phyloP scores from a whole-genome alignment of 768 basidiomycete genomes.

The Lanmaoa rubissima region DNA sequence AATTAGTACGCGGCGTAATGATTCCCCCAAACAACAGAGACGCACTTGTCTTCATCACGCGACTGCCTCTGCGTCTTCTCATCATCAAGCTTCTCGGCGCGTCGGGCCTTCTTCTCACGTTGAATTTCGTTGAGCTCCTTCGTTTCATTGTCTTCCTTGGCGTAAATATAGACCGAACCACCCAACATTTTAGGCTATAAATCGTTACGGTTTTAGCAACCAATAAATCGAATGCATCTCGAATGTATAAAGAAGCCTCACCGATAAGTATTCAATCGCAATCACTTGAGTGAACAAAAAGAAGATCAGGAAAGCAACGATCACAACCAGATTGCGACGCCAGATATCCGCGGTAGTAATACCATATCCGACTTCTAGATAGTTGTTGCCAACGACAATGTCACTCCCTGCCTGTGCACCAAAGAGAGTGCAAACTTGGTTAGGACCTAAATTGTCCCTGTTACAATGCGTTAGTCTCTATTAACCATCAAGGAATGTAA shows the following conservation, averaged over 20 bases:
- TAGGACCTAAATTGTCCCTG: slow-evolving; percentile 52
- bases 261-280: slow-evolving; percentile 63
- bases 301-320: slow-evolving; percentile 65
- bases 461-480: slow-evolving; percentile 13
- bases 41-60: slow-evolving; percentile 16
- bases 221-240: background rate
- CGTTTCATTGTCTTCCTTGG: slow-evolving; percentile 54
- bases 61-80: slow-evolving; percentile 22
- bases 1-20: slow-evolving; percentile 1
- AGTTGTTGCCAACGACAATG: slow-evolving; percentile 55
- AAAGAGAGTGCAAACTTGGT: slow-evolving; percentile 77
- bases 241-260: slow-evolving; percentile 29
- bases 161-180: slow-evolving; percentile 54
- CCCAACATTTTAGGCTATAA: slow-evolving; percentile 32
- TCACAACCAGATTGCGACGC: slow-evolving; percentile 66
- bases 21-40: background rate
- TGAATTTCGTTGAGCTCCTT: slow-evolving; percentile 54
- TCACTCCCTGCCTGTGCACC: slow-evolving; percentile 60
- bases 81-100: slow-evolving; percentile 32
- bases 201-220: background rate
- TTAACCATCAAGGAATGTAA: background rate
- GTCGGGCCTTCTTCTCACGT: slow-evolving; percentile 49
- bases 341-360: slow-evolving; percentile 54
- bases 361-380: slow-evolving; percentile 57
- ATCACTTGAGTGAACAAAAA: slow-evolving; percentile 71